These are phyloP conservation scores for Trichaptum fuscoviolaceum DNA, from an alignment of 768 basidiomycete species.

Conservation along the genomic window DNA sequence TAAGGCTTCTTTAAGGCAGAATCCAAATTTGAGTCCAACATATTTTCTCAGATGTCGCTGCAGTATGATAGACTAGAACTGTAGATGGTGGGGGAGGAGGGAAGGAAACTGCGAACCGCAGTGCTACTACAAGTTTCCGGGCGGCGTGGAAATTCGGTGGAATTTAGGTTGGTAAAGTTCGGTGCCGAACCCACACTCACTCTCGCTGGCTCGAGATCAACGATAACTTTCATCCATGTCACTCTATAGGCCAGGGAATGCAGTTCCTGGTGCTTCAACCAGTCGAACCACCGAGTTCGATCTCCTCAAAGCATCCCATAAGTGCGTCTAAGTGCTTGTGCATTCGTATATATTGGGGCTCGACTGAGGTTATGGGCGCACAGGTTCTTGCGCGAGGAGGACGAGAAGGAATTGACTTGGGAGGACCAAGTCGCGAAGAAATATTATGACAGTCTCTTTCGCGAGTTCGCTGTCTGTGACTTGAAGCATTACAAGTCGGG, in stretches of 20 bases:
- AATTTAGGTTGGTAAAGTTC: too few species aligned
- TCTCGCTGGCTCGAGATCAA: too few species aligned
- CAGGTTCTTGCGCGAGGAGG: slow-evolving; percentile 75
- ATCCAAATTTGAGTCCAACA: too few species aligned
- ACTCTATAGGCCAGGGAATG: background rate
- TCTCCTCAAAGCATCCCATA: slow-evolving; percentile 69
- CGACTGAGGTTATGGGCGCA: slow-evolving; percentile 2
- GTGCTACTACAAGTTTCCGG: too few species aligned
- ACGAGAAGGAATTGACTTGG: slow-evolving; percentile 48
- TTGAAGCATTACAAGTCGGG: slow-evolving; percentile 95
- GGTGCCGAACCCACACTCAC: too few species aligned
- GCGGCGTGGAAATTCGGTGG: too few species aligned
- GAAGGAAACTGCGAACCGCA: too few species aligned
- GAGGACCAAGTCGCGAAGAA: slow-evolving; percentile 83
- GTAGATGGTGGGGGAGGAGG: too few species aligned
- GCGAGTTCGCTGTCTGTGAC: slow-evolving; percentile 90
- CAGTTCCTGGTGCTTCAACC: background rate
- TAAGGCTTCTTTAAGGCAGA: too few species aligned
- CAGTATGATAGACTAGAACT: too few species aligned
- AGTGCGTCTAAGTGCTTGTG: slow-evolving; percentile 29
- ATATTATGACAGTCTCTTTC: slow-evolving; percentile 84
- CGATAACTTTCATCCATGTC: background rate
- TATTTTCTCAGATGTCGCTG: too few species aligned
- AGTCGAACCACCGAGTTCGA: slow-evolving; percentile 54
- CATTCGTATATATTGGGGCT: too few species aligned